Base-by-base conservation (phyloP, 257 asterid species). In the Solanum rostratum region DNA sequence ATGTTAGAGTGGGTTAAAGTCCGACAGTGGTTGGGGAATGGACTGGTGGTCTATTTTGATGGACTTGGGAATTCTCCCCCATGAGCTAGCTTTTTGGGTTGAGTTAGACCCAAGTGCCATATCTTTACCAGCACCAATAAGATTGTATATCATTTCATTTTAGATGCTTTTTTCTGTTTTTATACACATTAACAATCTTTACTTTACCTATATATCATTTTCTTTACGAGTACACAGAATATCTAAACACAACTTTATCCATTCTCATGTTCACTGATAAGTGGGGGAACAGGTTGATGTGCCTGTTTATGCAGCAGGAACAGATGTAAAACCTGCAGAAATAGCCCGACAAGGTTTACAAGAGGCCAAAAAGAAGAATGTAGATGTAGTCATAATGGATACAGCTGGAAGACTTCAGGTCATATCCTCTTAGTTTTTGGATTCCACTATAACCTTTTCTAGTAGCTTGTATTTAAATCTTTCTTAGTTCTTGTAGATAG, bases 331-430 rank as follows among this genome's bases (percentile, higher is more conserved):
- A 86, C 99, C 98, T 88, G 98, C 97, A 66, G 98, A 93, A 65
- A 96, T 96, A 91, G 99, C 99, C 88, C 90, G 89, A 87, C 95
- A 89, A 88, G 98, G 99, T 83, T 89, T 96, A 88, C 90, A 85
- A 80, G 98, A 95, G 91, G 99, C 98, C 87, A 91, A 86, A 90
- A 92, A 88, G 85, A 92, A 91, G 88, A 93, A 92, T 54, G 91
- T 95, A 54, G 98, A 96, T 86, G 97, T 95, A 87, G 98, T 96
- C 90, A 96, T 96, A 83, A 95, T 96, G 99, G 99, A 96, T 91
- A 96, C 99, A 81, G 99, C 99, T 82, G 99, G 99, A 91, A 91
- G 99, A 89, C 96, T 95, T 91, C 99, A 96, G 96, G 99, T 93
- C 83, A 88, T 84, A 86, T 83, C 73, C 65, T 71, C 59, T 49